Percentiles rank a stretch among this genome's conserved stretches.
phyloP scores from a whole-genome alignment of 1,284 basidiomycete species.

The Cutaneotrichosporon sp. region DNA sequence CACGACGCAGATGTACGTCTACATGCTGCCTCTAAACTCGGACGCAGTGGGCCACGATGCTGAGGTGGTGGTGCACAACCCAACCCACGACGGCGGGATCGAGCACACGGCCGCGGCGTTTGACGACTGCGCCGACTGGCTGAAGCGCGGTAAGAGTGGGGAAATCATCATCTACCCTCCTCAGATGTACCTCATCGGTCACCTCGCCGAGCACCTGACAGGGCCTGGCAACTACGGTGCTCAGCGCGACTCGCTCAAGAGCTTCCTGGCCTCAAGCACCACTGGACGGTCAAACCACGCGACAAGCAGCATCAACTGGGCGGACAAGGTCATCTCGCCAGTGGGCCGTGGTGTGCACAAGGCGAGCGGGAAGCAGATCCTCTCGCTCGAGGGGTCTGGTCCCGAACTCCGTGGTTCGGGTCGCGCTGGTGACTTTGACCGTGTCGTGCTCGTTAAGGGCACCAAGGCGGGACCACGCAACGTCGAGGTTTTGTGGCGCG shows the following conservation, averaged over 20 bases:
- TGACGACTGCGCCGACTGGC: slow-evolving; percentile 18
- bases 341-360: background rate
- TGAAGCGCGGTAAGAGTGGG: slow-evolving; percentile 5
- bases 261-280: slow-evolving; percentile 15
- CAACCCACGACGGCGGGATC: slow-evolving; percentile 24
- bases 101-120: slow-evolving; percentile 25
- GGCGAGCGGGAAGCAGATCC: slow-evolving; percentile 10
- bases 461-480: slow-evolving; percentile 4
- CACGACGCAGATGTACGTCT: slow-evolving; percentile 29
- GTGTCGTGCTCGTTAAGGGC: slow-evolving; percentile 19
- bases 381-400: slow-evolving; percentile 9
- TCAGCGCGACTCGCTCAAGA: slow-evolving; percentile 10
- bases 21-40: slow-evolving; percentile 19
- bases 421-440: slow-evolving; percentile 20
- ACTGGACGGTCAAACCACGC: background rate
- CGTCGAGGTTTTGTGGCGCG: slow-evolving; percentile 4
- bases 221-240: slow-evolving; percentile 15
- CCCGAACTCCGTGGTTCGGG: slow-evolving; percentile 16
- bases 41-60: slow-evolving; percentile 9
- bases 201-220: slow-evolving; percentile 14
- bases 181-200: slow-evolving; percentile 23
- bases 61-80: slow-evolving; percentile 10
- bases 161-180: slow-evolving; percentile 25
- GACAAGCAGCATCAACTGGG: slow-evolving; percentile 15
- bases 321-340: slow-evolving; percentile 21